Evolutionary conservation across 2,329 filamentous ascomycete genomes (phyloP).

Genomic region (Talaromyces pinophilus): DNA sequence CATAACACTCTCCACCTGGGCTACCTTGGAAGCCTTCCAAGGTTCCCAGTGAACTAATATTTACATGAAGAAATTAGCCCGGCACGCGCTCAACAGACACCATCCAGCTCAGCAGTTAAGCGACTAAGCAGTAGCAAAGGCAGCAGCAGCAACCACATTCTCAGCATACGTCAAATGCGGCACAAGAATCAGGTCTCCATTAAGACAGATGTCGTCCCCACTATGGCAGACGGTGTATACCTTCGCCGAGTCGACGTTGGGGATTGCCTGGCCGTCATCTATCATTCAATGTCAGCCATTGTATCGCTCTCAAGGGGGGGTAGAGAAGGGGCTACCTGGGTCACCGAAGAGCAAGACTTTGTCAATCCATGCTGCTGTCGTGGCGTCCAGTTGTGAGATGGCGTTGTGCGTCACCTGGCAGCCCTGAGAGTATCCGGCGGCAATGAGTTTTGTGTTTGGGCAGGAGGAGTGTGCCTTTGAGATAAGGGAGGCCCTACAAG

Average conservation of each 20-base stretch:
- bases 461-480: slow-evolving; percentile 23
- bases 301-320: not conserved
- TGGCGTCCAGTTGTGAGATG: slow-evolving; percentile 22
- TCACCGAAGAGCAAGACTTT: slow-evolving; percentile 28
- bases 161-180: slow-evolving; percentile 27
- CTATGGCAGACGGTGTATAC: slow-evolving; percentile 26
- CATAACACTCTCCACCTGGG: not conserved
- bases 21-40: not conserved
- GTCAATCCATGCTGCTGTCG: slow-evolving; percentile 25
- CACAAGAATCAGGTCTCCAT: slow-evolving; percentile 26
- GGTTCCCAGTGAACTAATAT: not conserved
- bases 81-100: not conserved
- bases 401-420: slow-evolving; percentile 27
- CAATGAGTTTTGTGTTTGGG: slow-evolving; percentile 28
- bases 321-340: slow-evolving; percentile 20
- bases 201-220: slow-evolving; percentile 26
- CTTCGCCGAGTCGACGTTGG: slow-evolving; percentile 23
- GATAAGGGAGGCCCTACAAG: slow-evolving; percentile 26
- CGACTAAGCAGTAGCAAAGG: slow-evolving; percentile 18
- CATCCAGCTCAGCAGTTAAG: not conserved
- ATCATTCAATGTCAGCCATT: not conserved
- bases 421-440: slow-evolving; percentile 27
- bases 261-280: slow-evolving; percentile 20
- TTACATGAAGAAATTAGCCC: not conserved
- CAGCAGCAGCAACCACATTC: slow-evolving; percentile 24